Conservation (phyloP, 2,329 filamentous ascomycete genomes). For the Tympanopsis confertula region DNA sequence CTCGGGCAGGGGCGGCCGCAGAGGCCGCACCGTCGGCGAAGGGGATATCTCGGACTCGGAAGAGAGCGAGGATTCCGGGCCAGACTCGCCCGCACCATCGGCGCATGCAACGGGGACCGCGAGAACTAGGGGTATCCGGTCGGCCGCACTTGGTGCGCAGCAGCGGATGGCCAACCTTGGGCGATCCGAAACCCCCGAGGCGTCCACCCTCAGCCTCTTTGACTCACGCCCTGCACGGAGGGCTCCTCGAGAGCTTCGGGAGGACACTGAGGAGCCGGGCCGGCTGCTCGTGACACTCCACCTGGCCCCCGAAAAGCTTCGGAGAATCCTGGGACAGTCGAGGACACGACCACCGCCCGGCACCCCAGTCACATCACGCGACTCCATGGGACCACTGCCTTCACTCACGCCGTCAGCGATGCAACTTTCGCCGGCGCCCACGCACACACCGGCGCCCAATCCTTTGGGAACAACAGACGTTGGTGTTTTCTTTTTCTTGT, state of each 20-base stretch:
- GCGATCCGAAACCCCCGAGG: constrained; percentile 83
- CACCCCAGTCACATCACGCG: not conserved
- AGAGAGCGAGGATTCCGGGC: constrained; percentile 79
- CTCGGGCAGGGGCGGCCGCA: constrained; percentile 39
- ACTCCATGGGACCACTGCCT: not conserved
- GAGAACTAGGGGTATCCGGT: constrained; percentile 77
- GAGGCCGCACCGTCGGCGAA: constrained; percentile 41
- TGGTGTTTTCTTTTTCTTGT: not conserved
- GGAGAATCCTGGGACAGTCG: constrained; percentile 47
- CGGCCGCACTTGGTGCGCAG: constrained; percentile 75
- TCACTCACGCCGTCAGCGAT: not conserved
- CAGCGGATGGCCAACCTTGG: constrained; percentile 74
- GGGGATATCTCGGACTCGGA: constrained; percentile 73
- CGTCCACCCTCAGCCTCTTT: constrained; percentile 37
- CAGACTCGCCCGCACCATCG: constrained; percentile 58
- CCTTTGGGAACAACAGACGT: not conserved
- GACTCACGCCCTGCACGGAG: constrained; percentile 61
- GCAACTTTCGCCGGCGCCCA: not conserved
- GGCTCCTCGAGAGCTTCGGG: constrained; percentile 53
- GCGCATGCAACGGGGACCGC: constrained; percentile 68
- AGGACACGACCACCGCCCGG: not conserved
- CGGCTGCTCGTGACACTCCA: constrained; percentile 64
- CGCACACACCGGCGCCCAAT: constrained; percentile 1
- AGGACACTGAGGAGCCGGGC: constrained; percentile 67
- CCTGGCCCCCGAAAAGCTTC: constrained; percentile 61